Percentiles rank a stretch among this genome's conserved stretches.
Evolutionary conservation across 129 eudicot species (phyloP).

Genomic region (Saposhnikovia divaricata): DNA sequence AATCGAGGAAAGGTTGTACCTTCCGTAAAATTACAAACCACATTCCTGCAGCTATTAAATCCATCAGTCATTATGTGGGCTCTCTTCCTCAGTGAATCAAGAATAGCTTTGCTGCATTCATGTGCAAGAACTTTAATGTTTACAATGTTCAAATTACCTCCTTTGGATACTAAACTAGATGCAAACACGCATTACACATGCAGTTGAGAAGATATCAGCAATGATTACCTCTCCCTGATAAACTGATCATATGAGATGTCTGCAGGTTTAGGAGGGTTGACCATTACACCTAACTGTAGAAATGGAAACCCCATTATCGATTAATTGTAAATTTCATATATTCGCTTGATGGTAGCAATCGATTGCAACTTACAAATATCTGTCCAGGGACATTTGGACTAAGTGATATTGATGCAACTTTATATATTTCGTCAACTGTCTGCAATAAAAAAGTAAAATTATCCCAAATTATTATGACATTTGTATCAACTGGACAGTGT

Average conservation of each 20-base stretch:
- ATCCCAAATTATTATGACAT: no score
- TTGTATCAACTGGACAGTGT: no score
- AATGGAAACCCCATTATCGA: not conserved
- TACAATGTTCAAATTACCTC: not conserved
- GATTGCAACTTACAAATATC: slow-evolving; percentile 1
- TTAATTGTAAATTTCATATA: not conserved
- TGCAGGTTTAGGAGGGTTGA: slow-evolving; percentile 4
- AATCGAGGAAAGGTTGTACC: not conserved
- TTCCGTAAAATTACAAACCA: not conserved
- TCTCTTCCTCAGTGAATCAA: slow-evolving; percentile 1
- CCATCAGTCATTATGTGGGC: slow-evolving; percentile 4
- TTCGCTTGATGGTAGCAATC: not conserved
- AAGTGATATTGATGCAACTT: slow-evolving; percentile 1
- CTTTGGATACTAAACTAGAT: not conserved
- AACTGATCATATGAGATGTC: not conserved
- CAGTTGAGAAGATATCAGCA: not conserved
- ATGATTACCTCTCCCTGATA: slow-evolving; percentile 2
- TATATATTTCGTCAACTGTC: slow-evolving; percentile 7
- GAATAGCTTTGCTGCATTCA: slow-evolving; percentile 5
- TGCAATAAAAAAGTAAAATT: not conserved
- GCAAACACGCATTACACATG: not conserved
- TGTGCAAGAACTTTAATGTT: not conserved
- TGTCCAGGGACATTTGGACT: slow-evolving; percentile 6
- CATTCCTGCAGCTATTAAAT: slow-evolving; percentile 6
- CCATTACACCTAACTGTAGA: not conserved